phyloP scores from a whole-genome alignment of 352 stramenopile genomes.

The Phytopythium boreale region DNA sequence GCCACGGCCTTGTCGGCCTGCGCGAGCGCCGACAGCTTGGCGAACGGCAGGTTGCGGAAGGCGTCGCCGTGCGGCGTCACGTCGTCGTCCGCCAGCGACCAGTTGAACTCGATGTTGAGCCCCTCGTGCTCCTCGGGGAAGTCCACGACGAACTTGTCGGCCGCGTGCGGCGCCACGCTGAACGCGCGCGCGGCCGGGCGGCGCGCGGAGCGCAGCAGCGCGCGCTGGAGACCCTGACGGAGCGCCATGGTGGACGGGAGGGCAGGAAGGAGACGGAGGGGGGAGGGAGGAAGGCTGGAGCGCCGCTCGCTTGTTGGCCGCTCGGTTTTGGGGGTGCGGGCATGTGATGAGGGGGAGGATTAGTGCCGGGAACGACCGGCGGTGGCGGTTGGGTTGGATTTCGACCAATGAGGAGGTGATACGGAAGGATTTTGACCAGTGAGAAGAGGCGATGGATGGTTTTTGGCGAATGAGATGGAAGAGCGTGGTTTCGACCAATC shows the following conservation, averaged over 20 bases:
- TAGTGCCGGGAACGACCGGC: conserved; percentile 40
- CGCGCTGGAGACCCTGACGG: conserved; percentile 50
- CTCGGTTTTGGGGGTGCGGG: conserved; percentile 31
- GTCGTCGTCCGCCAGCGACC: conserved; percentile 78
- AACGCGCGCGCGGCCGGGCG: conserved; percentile 37
- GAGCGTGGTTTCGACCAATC: background rate
- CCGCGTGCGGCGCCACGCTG: conserved; percentile 50
- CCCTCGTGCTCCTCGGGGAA: conserved; percentile 75
- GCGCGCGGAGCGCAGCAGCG: conserved; percentile 35
- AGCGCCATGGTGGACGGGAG: conserved; percentile 39
- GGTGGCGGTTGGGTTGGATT: conserved; percentile 17
- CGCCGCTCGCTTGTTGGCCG: background rate
- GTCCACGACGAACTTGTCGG: conserved; percentile 80
- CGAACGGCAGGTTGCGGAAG: conserved; percentile 73
- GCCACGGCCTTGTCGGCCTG: conserved; percentile 45
- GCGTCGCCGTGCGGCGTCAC: conserved; percentile 76
- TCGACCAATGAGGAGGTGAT: conserved; percentile 23
- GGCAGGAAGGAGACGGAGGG: background rate
- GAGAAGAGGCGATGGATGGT: background rate
- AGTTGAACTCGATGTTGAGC: conserved; percentile 87
- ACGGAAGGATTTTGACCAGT: conserved; percentile 11
- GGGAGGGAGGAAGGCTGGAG: background rate
- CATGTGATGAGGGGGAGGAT: conserved; percentile 5
- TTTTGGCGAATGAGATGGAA: no score
- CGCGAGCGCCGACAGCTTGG: conserved; percentile 58